Evolutionary conservation across 1,284 basidiomycete species (phyloP).

Genomic region (Agroathelia rolfsii): DNA sequence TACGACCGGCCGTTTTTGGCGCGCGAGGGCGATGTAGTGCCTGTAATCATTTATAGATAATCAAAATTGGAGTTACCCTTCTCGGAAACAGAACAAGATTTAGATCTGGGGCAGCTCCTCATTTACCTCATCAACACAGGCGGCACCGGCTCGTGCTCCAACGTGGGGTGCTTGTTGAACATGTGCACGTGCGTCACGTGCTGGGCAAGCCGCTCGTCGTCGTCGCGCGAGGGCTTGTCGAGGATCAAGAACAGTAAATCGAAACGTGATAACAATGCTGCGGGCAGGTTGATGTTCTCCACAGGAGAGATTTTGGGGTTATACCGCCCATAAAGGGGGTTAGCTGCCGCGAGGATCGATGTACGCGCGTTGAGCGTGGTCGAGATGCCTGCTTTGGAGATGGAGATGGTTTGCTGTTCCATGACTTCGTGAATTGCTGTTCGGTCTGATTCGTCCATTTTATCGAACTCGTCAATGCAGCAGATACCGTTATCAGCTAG

Average conservation of each 20-base stretch:
- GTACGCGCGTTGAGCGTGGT: conserved; percentile 98
- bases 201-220: conserved; percentile 92
- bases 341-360: conserved; percentile 95
- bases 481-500: conserved; percentile 99
- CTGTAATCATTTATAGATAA: conserved; percentile 28
- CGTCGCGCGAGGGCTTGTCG: conserved; percentile 89
- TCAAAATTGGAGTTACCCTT: not conserved
- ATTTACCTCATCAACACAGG: conserved; percentile 80
- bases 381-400: conserved; percentile 98
- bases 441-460: conserved; percentile 98
- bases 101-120: not conserved
- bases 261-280: conserved; percentile 91
- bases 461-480: conserved; percentile 99
- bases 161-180: conserved; percentile 82
- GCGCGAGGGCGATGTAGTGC: conserved; percentile 94
- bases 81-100: not conserved
- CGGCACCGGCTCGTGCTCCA: conserved; percentile 78
- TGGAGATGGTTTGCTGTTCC: conserved; percentile 99
- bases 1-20: conserved; percentile 81
- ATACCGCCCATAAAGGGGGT: conserved; percentile 96
- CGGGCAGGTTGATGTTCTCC: conserved; percentile 98
- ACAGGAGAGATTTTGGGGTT: conserved; percentile 96
- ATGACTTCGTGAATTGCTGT: conserved; percentile 99
- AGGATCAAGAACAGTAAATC: conserved; percentile 96
- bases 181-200: conserved; percentile 99